phyloP scores from a whole-genome alignment of 768 basidiomycete genomes.

The Tulasnella sp. region DNA sequence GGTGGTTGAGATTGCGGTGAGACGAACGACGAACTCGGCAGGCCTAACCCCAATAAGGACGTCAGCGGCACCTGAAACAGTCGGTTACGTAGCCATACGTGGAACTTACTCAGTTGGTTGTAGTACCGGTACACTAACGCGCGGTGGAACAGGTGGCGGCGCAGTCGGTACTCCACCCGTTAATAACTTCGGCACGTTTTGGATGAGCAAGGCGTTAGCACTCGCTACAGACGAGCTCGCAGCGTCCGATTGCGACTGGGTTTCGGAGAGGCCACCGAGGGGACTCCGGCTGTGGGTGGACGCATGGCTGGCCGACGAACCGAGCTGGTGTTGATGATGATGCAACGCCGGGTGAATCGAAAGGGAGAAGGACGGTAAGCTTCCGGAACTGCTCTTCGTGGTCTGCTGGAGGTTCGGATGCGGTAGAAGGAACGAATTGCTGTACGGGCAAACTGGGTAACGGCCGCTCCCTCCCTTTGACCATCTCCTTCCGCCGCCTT shows the following conservation, averaged over 20 bases:
- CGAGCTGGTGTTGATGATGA: background rate
- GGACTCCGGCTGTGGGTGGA: background rate
- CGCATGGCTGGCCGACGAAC: background rate
- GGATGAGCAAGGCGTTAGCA: background rate
- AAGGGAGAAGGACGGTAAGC: background rate
- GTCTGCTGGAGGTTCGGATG: background rate
- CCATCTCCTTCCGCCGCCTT: too few species aligned
- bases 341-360: background rate
- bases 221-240: background rate
- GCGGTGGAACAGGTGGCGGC: too few species aligned
- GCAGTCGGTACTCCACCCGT: too few species aligned
- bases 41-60: background rate
- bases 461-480: too few species aligned
- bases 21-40: background rate
- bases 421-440: too few species aligned
- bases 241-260: background rate
- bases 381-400: background rate
- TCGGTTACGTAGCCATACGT: too few species aligned
- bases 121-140: too few species aligned
- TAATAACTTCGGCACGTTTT: background rate
- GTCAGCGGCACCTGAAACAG: background rate
- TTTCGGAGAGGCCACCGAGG: background rate
- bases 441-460: too few species aligned
- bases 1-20: background rate
- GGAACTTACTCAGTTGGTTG: too few species aligned